These are phyloP conservation scores for Cercis canadensis DNA, from an alignment of 306 rosid species.

Conservation along the genomic window DNA sequence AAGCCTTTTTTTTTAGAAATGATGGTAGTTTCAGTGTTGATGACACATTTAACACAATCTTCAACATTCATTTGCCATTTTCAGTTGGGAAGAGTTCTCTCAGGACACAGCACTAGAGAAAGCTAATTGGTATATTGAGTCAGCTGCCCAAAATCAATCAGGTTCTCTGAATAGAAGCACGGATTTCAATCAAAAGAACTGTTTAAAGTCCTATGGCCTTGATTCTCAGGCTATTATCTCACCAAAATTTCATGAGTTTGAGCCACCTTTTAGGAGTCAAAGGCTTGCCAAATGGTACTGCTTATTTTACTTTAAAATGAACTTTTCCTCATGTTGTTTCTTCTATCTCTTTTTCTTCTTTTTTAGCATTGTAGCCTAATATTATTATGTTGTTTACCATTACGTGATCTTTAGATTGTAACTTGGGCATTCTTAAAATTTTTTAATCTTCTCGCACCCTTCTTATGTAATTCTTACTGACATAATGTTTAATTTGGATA, in stretches of 20 bases:
- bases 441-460: conserved; percentile 1
- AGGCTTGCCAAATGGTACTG: conserved; percentile 53
- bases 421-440: background rate
- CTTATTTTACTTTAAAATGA: conserved; percentile 25
- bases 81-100: conserved; percentile 88
- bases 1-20: no score
- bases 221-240: conserved; percentile 37
- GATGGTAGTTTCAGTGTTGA: no score
- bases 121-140: conserved; percentile 61
- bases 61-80: conserved; percentile 39
- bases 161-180: conserved; percentile 37
- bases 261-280: conserved; percentile 58
- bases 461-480: background rate
- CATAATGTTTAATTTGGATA: conserved; percentile 32
- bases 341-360: conserved; percentile 11
- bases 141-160: conserved; percentile 32
- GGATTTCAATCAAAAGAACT: conserved; percentile 48
- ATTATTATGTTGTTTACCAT: conserved; percentile 7
- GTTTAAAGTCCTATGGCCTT: conserved; percentile 50
- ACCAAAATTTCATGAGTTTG: conserved; percentile 42
- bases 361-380: conserved; percentile 9
- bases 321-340: background rate
- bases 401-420: background rate
- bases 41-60: no score
- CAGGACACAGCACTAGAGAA: conserved; percentile 77